Evolutionary conservation across 495 filamentous ascomycete genomes (phyloP).

Genomic region (Friedmanniomyces simplex): DNA sequence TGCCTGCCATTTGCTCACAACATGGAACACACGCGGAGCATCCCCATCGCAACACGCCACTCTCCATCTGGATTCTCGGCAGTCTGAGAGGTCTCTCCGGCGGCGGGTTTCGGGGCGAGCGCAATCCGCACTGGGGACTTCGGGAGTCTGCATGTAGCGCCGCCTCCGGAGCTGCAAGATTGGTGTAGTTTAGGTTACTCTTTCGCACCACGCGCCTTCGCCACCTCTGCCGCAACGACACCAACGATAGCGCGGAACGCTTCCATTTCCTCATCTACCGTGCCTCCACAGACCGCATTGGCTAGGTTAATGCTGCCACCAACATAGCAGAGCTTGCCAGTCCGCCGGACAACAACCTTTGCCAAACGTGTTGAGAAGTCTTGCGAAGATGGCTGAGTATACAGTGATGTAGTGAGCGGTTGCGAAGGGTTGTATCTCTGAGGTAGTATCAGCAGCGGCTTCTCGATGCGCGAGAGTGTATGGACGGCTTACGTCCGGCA

Average conservation of each 20-base stretch:
- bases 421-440: slow-evolving; percentile 47
- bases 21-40: too few species aligned
- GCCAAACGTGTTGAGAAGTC: slow-evolving; percentile 81
- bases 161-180: too few species aligned
- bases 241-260: slow-evolving; percentile 63
- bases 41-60: too few species aligned
- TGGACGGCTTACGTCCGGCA: slow-evolving; percentile 62
- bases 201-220: slow-evolving; percentile 3
- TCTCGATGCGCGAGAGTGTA: background rate
- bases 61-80: too few species aligned
- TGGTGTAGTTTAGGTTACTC: background rate
- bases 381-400: slow-evolving; percentile 57
- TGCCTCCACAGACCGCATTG: slow-evolving; percentile 57
- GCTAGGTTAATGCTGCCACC: slow-evolving; percentile 63
- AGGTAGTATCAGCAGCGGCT: background rate
- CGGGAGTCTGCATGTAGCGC: too few species aligned
- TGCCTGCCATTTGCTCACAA: too few species aligned
- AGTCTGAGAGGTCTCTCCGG: too few species aligned
- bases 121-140: too few species aligned
- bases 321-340: slow-evolving; percentile 66
- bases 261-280: slow-evolving; percentile 91
- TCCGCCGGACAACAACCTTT: slow-evolving; percentile 65
- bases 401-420: slow-evolving; percentile 69
- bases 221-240: slow-evolving; percentile 51
- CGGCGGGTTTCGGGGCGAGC: too few species aligned